Evolutionary conservation across 2,329 filamentous ascomycete species (phyloP), one percentile per base, ranked within the genome.

Genomic region (Coniosporium tulheliwenetii): DNA sequence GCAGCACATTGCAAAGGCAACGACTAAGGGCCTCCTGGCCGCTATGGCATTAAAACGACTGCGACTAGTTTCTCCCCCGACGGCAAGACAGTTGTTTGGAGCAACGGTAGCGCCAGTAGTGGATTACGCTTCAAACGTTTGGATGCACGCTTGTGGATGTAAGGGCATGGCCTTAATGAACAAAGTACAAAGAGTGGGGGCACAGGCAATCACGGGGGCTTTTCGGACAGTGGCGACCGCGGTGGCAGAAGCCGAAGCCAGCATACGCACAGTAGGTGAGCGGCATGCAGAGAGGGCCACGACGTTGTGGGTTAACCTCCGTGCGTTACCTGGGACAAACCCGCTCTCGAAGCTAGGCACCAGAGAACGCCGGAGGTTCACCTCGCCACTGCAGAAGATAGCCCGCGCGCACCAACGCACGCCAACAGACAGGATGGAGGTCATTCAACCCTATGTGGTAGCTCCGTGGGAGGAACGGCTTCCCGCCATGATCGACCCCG

Each of bases 121-220:
- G 15, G 51, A 55, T 42, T 57, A 56, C 31, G 46, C 48, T 9
- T 51, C 46, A 5, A 48, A 45, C 36, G 41, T 53, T 29, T 53
- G 40, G 52, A 42, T 15, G 10, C 13, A 14, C 32, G 19, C 15
- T 31, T 26, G 19, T 26, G 19, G 19, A 26, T 26, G 19, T 26
- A 26, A 26, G 19, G 13, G 13, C 12, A 9, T 42, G 8, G 26
- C 33, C 32, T 30, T 34, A 30, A 30, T 42, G 12, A 13, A 39
- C 13, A 13, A 13, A 30, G 40, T 36, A 9, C 37, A 42, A 32
- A 32, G 30, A 30, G 39, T 39, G 12, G 36, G 16, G 3, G 37
- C 30, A 5, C 37, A 38, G 35, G 36, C 15, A 12, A 36, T 42
- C 9, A 39, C 37, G 10, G 30, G 40, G 30, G 36, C 30, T 10